Conservation (phyloP, 192 early-diverging fungal species). For the Coemansia sp. region DNA sequence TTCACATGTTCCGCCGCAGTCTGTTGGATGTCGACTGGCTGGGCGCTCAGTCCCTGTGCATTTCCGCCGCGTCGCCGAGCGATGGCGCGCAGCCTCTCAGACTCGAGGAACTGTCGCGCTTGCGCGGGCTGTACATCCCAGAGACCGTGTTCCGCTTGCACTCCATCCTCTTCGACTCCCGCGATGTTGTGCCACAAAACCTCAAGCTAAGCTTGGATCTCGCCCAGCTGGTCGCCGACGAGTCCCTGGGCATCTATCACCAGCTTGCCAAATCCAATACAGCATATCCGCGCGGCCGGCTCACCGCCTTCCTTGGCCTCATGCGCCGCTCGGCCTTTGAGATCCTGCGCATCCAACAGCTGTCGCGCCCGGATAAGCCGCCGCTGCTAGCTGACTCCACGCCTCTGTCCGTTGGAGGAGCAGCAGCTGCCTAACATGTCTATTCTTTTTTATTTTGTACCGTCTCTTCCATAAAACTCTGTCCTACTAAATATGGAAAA, state of each 20-base stretch:
- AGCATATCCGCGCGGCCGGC: conserved; percentile 45
- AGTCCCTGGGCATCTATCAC: conserved; percentile 48
- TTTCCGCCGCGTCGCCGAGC: background rate
- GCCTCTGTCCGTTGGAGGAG: conserved; percentile 11
- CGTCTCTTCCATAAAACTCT: too few species aligned
- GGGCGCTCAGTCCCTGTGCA: conserved; percentile 22
- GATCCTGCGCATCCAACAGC: conserved; percentile 41
- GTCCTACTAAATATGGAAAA: too few species aligned
- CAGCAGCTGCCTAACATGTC: background rate
- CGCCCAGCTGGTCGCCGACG: conserved; percentile 60
- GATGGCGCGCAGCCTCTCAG: conserved; percentile 10
- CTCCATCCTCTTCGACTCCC: conserved; percentile 67
- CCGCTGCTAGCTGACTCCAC: conserved; percentile 25
- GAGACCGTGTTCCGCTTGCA: conserved; percentile 72
- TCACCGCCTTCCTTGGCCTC: conserved; percentile 54
- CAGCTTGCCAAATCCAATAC: conserved; percentile 51
- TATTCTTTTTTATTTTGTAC: too few species aligned
- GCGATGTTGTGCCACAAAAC: conserved; percentile 57
- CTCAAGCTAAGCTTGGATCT: conserved; percentile 59
- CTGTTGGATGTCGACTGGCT: conserved; percentile 46
- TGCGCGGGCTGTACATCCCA: conserved; percentile 65
- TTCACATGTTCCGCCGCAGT: conserved; percentile 39
- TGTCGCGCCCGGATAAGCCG: conserved; percentile 36
- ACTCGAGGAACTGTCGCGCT: conserved; percentile 39
- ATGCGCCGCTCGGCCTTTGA: conserved; percentile 60